Evolutionary conservation across 345 rosid species (phyloP), one percentile per base, ranked within the genome.

Genomic region (Populus davidiana): DNA sequence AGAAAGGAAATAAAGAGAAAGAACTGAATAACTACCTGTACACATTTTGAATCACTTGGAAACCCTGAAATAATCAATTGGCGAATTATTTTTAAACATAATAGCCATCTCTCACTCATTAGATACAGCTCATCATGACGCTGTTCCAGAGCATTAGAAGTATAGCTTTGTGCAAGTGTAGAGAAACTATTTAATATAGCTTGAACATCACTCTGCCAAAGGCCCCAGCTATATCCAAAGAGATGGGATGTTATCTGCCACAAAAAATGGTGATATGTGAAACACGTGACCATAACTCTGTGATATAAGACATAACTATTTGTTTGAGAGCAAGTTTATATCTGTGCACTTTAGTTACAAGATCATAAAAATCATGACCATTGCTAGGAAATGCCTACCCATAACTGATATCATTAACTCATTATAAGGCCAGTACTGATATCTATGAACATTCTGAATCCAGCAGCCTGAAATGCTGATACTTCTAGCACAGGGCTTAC

Each of bases 161-260:
- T 86, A 81, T 81, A 86, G 88, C 80, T 81, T 83, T 87, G 91
- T 67, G 83, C 70, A 80, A 91, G 86, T 36, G 90, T 74, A n/a
- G 93, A 86, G 81, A 96, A 91, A 67, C 96, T 93, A 71, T 77
- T 88, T 74, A 92, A 84, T 81, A 96, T 96, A 43, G 90, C 87
- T 83, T 92, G 96, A 79, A 90, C 89, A 88, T 96, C 98, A 79
- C 88, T 92, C 83, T 93, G 93, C 99, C 99, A 96, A 71, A 96
- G 96, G 85, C 81, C 91, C 96, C 98, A 96, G 86, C 96, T 78
- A 81, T 87, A 91, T 79, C 90, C 90, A 79, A 96, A 92, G 77
- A 93, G 84, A 80, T 89, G 97, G 69, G 94, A 90, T 31, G 98
- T 87, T 87, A 96, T 91, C 99, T 96, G 95, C 93, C 74, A 84